A percentile compares a stretch with the other conserved stretches of the same genome.
Evolutionary conservation across 2,329 filamentous ascomycete genomes (phyloP).

Genomic region (Xylogone sp.): DNA sequence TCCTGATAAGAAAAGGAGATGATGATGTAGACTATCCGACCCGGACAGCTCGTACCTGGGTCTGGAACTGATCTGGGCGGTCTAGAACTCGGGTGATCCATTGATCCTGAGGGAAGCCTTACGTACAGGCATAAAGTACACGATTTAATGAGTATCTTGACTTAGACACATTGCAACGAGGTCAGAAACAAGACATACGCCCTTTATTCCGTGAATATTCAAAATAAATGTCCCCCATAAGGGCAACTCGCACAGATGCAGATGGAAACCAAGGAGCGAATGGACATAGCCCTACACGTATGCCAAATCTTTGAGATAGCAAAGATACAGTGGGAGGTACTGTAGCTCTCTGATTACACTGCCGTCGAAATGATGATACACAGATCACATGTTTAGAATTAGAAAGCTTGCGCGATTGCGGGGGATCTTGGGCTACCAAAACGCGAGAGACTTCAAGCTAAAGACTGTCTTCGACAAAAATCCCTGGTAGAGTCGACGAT

Average conservation of each 20-base stretch:
- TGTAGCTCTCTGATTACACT: too few relatives aligned
- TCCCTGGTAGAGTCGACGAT: background rate
- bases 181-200: background rate
- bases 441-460: too few relatives aligned
- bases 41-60: background rate
- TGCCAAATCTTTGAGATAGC: too few relatives aligned
- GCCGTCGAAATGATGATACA: too few relatives aligned
- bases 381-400: too few relatives aligned
- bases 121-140: too few relatives aligned
- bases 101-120: too few relatives aligned
- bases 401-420: too few relatives aligned
- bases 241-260: background rate
- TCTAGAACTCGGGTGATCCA: background rate
- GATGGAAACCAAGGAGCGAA: background rate
- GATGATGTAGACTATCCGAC: background rate
- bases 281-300: background rate
- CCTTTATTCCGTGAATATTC: background rate
- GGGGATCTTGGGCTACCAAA: too few relatives aligned
- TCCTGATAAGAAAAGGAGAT: background rate
- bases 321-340: too few relatives aligned
- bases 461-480: background rate
- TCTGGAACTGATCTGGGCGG: background rate
- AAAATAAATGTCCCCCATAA: background rate
- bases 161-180: background rate
- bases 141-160: background rate